A percentile compares a stretch with the other conserved stretches of the same genome.
phyloP scores from a whole-genome alignment of 163 green algal genomes.

The Picocystis sp. region DNA sequence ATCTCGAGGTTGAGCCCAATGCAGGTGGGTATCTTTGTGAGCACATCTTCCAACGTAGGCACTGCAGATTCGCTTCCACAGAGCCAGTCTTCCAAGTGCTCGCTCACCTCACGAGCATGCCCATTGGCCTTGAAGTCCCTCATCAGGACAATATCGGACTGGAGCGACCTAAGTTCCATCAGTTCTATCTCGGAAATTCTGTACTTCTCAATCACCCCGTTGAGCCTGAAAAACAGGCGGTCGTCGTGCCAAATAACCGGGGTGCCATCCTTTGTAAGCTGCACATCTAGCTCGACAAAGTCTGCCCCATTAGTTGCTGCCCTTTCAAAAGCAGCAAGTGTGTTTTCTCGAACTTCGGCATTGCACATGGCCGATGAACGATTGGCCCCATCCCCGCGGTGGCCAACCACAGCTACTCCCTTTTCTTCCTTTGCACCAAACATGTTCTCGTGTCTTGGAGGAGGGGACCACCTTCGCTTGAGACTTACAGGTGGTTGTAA shows the following conservation, averaged over 20 bases:
- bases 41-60: constrained; percentile 12
- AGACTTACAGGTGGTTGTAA: too few species aligned
- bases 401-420: constrained; percentile 9
- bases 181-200: constrained; percentile 1
- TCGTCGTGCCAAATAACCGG: constrained; percentile 19
- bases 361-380: neutral
- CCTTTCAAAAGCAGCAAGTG: constrained; percentile 7
- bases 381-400: constrained; percentile 11
- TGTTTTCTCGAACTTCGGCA: constrained; percentile 15
- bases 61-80: neutral
- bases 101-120: neutral
- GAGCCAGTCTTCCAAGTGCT: neutral
- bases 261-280: constrained; percentile 14
- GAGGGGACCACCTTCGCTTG: too few species aligned
- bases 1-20: constrained; percentile 14
- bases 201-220: neutral
- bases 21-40: constrained; percentile 3
- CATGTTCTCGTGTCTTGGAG: neutral
- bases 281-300: constrained; percentile 15
- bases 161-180: neutral
- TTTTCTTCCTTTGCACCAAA: neutral
- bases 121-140: constrained; percentile 7
- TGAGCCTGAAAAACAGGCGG: neutral
- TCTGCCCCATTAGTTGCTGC: constrained; percentile 8
- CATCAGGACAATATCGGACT: constrained; percentile 2